A percentile compares a stretch with the other conserved stretches of the same genome.
These are phyloP conservation scores for Craspedostauros australis DNA, from an alignment of 108 stramenopile species.

Conservation along the genomic window DNA sequence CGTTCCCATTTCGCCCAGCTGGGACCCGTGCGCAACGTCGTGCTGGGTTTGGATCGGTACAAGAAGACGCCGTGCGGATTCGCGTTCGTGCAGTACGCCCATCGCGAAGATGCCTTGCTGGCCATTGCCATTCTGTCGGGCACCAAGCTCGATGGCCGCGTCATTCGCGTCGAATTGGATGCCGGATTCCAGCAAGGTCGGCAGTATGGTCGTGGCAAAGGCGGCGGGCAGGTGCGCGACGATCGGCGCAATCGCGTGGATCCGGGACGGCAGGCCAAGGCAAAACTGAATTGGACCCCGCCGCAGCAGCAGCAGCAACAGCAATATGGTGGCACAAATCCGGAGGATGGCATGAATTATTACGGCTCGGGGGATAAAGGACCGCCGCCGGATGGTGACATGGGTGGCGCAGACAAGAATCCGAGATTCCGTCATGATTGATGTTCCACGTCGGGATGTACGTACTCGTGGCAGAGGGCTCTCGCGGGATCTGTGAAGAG, in stretches of 20 bases:
- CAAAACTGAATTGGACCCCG: constrained; percentile 10
- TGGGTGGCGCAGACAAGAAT: constrained; percentile 2
- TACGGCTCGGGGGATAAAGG: too few species aligned
- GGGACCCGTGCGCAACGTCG: constrained; percentile 79
- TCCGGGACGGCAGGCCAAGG: constrained; percentile 6
- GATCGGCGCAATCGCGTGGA: constrained; percentile 43
- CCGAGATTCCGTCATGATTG: constrained; percentile 13
- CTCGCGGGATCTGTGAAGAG: too few species aligned
- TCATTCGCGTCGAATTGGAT: constrained; percentile 94
- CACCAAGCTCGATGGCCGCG: constrained; percentile 85
- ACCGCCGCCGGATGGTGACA: too few species aligned
- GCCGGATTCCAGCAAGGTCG: constrained; percentile 92
- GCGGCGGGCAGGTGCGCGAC: constrained; percentile 93
- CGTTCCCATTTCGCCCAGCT: constrained; percentile 74
- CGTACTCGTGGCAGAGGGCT: too few species aligned
- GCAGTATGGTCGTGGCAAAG: constrained; percentile 88
- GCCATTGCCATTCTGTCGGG: constrained; percentile 74
- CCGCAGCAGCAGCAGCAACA: constrained; percentile 1
- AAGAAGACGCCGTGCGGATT: constrained; percentile 91
- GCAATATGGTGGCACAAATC: too few species aligned
- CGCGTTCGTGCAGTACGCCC: constrained; percentile 88
- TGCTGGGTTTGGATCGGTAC: constrained; percentile 89
- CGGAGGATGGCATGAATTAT: too few species aligned
- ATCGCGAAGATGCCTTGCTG: constrained; percentile 59
- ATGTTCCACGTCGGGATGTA: too few species aligned